These are phyloP conservation scores for Boletellus sp. DNA, from an alignment of 768 basidiomycete genomes.

Conservation along the genomic window DNA sequence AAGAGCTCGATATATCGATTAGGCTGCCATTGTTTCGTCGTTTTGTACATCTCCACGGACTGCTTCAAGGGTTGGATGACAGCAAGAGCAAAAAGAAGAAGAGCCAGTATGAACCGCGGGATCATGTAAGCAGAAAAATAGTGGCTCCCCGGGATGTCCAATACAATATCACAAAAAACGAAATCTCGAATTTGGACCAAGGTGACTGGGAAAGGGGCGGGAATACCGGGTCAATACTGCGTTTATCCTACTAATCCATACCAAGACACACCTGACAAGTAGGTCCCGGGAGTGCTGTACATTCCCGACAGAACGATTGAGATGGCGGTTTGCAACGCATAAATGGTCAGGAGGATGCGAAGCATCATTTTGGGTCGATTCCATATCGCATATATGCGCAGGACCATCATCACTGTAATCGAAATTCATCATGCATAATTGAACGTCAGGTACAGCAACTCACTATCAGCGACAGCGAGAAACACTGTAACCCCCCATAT, in stretches of 20 bases:
- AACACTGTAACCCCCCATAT: not conserved
- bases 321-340: not conserved
- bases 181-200: not conserved
- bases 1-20: not conserved
- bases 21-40: not conserved
- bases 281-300: not conserved
- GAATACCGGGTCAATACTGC: too few relatives aligned
- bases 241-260: not conserved
- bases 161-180: not conserved
- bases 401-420: not conserved
- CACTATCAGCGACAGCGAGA: not conserved
- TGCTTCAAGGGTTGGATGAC: not conserved
- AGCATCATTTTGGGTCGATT: not conserved
- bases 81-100: not conserved
- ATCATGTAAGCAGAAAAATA: not conserved
- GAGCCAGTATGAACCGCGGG: not conserved
- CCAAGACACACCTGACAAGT: not conserved
- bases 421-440: not conserved
- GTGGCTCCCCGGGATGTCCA: too few relatives aligned
- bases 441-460: not conserved
- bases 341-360: not conserved
- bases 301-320: not conserved
- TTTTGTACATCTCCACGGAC: not conserved
- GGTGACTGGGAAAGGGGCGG: not conserved
- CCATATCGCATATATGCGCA: not conserved